Evolutionary conservation across 2,329 filamentous ascomycete genomes (phyloP).

Genomic region (Sclerotinia borealis): DNA sequence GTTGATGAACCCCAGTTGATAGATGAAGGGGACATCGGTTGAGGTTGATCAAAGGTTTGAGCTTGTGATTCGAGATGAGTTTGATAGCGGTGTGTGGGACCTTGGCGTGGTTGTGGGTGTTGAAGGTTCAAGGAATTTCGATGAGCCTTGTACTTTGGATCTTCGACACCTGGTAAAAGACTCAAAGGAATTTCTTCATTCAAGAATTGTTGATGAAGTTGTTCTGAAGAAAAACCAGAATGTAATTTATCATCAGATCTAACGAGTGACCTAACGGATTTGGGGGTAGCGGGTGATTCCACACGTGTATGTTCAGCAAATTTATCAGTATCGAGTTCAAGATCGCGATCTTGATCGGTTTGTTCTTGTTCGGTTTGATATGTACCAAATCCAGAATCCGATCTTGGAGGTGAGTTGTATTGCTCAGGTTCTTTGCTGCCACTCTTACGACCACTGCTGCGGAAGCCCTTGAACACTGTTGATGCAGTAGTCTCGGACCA

Average conservation of each 20-base stretch:
- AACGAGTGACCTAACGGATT: conserved; percentile 27
- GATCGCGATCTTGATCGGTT: conserved; percentile 3
- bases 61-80: conserved; percentile 68
- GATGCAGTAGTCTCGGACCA: conserved; percentile 97
- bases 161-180: conserved; percentile 39
- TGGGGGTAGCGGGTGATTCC: not conserved
- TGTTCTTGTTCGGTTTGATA: conserved; percentile 24
- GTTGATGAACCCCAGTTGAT: conserved; percentile 58
- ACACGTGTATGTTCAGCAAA: not conserved
- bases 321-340: not conserved
- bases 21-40: conserved; percentile 52
- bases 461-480: conserved; percentile 73
- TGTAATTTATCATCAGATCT: conserved; percentile 51
- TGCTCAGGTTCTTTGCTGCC: conserved; percentile 42
- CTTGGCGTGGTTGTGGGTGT: conserved; percentile 71
- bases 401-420: conserved; percentile 44
- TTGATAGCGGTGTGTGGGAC: conserved; percentile 68
- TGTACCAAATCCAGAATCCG: conserved; percentile 67
- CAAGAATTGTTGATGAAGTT: conserved; percentile 31
- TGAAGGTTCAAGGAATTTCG: conserved; percentile 74
- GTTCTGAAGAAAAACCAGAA: conserved; percentile 49
- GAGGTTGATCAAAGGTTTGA: conserved; percentile 53
- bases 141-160: conserved; percentile 77
- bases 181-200: conserved; percentile 24
- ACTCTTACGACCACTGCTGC: conserved; percentile 53